Evolutionary conservation across 805 yeast genomes (phyloP), one percentile per base, ranked within the genome.

Genomic region (Ogataea angusta): DNA sequence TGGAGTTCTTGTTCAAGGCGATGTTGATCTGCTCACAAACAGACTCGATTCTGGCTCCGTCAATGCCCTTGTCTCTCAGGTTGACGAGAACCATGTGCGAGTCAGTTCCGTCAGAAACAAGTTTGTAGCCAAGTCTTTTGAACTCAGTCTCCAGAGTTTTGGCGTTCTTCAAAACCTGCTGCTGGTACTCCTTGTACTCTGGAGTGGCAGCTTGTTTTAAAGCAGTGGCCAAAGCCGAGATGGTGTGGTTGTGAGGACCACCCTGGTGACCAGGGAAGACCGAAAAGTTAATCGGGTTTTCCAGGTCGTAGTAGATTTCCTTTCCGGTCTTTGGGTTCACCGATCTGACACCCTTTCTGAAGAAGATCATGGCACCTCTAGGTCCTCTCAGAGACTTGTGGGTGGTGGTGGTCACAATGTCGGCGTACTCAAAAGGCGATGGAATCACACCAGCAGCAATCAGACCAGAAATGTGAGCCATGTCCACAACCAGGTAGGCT

Each of bases 181-280:
- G 63, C 73, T 93, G 99, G 72, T 91, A 91, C 60, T 78, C 85
- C 66, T 78, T 85, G 72, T 83, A 93, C 67, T 90, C 97, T 46
- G 95, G 95, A 38, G 87, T 73, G 50, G 79, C 75, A 46, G 96
- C 95, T 73, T 93, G 99, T 66, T 89, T 89, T 64, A 93, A 79
- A 38, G 99, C 98, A 50, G 90, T 93, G 13, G 98, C 97, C 59
- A 93, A 72, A 25, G 98, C 99, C 54, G 97, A 84, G 64, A 93
- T 93, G 53, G 99, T 93, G 73, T 93, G 99, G 76, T 93, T 93
- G 72, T 93, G 98, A 58, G 99, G 99, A 65, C 99, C 99, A 75
- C 99, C 99, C 75, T 93, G 99, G 70, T 93, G 99, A 54, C 96
- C 99, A 59, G 99, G 99, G 91, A 93, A 93, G 40, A 93, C 99